Evolutionary conservation across 2,329 filamentous ascomycete genomes (phyloP).

Genomic region (Knufia petricola): DNA sequence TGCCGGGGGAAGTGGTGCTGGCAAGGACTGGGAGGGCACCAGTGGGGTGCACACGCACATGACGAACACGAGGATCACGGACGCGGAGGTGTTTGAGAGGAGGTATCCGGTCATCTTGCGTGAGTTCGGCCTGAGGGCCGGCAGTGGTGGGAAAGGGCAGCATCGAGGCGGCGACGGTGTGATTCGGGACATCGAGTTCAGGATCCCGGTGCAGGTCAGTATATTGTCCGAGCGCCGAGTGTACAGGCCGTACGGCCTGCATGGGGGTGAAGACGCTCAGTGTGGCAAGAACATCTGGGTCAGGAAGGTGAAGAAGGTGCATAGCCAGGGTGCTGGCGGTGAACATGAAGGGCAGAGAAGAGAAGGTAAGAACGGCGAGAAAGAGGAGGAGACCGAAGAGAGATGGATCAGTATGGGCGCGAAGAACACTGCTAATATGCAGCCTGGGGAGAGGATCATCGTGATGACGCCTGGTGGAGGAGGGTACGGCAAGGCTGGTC

Average conservation of each 20-base stretch:
- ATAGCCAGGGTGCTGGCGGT: constrained; percentile 23
- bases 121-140: constrained; percentile 58
- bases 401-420: constrained; percentile 50
- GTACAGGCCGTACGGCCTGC: constrained; percentile 69
- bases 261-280: constrained; percentile 67
- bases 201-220: constrained; percentile 67
- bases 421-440: constrained; percentile 54
- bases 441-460: constrained; percentile 51
- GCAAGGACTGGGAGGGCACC: constrained; percentile 65
- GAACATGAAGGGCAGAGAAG: constrained; percentile 36
- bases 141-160: constrained; percentile 57
- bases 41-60: constrained; percentile 74
- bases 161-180: constrained; percentile 68
- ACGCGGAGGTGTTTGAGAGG: constrained; percentile 72
- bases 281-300: constrained; percentile 86
- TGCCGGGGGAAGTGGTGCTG: constrained; percentile 68
- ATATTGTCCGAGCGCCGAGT: constrained; percentile 71
- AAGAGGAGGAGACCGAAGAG: constrained; percentile 32
- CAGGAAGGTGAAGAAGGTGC: constrained; percentile 52
- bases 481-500: constrained; percentile 42
- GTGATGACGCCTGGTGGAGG: constrained; percentile 41
- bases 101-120: constrained; percentile 67
- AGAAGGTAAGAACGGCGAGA: constrained; percentile 24
- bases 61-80: constrained; percentile 81
- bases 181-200: constrained; percentile 73